A percentile compares a stretch with the other conserved stretches of the same genome.
Conservation (phyloP, 768 basidiomycete species). For the Austroboletus eburneus region DNA sequence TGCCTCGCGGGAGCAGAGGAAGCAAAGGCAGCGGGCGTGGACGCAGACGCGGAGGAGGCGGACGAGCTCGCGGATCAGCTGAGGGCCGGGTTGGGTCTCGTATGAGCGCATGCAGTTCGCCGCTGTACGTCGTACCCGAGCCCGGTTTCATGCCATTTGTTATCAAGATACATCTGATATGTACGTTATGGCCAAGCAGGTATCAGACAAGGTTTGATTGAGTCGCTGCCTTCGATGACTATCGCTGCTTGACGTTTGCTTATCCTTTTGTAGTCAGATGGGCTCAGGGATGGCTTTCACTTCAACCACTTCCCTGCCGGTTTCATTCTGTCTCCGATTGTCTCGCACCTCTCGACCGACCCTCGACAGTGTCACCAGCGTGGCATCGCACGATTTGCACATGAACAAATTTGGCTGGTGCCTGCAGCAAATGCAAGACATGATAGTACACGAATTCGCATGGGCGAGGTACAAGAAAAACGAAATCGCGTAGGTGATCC, state of each 20-base stretch:
- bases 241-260: not conserved
- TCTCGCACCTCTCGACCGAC: too few species aligned
- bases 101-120: slow-evolving; percentile 22
- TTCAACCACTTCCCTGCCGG: too few species aligned
- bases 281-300: not conserved
- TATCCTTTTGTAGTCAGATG: not conserved
- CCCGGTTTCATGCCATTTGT: too few species aligned
- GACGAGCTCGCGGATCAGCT: slow-evolving; percentile 56
- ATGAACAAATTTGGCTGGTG: not conserved
- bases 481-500: slow-evolving; percentile 8
- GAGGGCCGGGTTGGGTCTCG: slow-evolving; percentile 60
- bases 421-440: not conserved
- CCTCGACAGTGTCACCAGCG: too few species aligned
- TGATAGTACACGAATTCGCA: slow-evolving; percentile 9
- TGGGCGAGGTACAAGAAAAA: slow-evolving; percentile 9
- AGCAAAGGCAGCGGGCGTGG: slow-evolving; percentile 6
- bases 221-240: too few species aligned
- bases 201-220: not conserved
- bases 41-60: slow-evolving; percentile 11
- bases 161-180: not conserved
- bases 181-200: not conserved
- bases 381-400: too few species aligned
- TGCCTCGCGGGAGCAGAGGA: slow-evolving; percentile 58
- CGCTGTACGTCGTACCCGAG: too few species aligned
- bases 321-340: too few species aligned